A percentile compares a stretch with the other conserved stretches of the same genome.
These are phyloP conservation scores for Phaeophleospora eucalypticola DNA, from an alignment of 2,329 filamentous ascomycete species.

Conservation along the genomic window DNA sequence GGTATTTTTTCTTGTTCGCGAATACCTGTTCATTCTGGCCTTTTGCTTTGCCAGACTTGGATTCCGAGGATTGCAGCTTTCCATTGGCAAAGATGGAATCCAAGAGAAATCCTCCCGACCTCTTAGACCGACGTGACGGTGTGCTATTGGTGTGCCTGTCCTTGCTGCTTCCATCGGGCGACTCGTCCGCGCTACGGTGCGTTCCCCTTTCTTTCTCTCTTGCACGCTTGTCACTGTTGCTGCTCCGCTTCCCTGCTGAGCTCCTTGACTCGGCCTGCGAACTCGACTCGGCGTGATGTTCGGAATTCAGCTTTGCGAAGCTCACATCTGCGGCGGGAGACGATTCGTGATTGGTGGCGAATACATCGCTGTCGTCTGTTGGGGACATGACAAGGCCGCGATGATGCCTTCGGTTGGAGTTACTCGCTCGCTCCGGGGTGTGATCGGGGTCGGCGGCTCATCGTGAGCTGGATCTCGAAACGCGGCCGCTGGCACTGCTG, in stretches of 20 bases:
- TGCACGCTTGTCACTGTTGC: slow-evolving; percentile 7
- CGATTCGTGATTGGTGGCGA: neutral
- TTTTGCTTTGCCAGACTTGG: slow-evolving; percentile 19
- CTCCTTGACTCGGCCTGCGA: slow-evolving; percentile 26
- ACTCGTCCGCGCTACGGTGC: slow-evolving; percentile 4
- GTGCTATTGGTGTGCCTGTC: slow-evolving; percentile 10
- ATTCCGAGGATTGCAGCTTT: slow-evolving; percentile 1
- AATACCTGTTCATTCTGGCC: slow-evolving; percentile 17
- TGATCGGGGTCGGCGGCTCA: neutral
- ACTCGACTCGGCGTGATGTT: slow-evolving; percentile 25
- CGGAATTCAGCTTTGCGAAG: slow-evolving; percentile 17
- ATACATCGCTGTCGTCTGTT: neutral
- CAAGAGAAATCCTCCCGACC: slow-evolving; percentile 40
- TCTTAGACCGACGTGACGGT: slow-evolving; percentile 21
- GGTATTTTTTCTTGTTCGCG: slow-evolving; percentile 17
- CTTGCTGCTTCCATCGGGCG: neutral
- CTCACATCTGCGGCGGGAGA: slow-evolving; percentile 25
- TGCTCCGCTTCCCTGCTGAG: slow-evolving; percentile 16
- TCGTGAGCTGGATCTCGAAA: neutral
- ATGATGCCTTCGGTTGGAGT: neutral
- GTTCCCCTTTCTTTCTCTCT: slow-evolving; percentile 3
- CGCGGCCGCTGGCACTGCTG: too few relatives aligned
- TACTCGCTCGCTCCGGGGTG: neutral
- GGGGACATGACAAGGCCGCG: neutral
- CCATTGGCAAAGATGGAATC: slow-evolving; percentile 26